Base-by-base conservation (phyloP, 2,329 filamentous ascomycete genomes). In the Ophiostoma sp. region DNA sequence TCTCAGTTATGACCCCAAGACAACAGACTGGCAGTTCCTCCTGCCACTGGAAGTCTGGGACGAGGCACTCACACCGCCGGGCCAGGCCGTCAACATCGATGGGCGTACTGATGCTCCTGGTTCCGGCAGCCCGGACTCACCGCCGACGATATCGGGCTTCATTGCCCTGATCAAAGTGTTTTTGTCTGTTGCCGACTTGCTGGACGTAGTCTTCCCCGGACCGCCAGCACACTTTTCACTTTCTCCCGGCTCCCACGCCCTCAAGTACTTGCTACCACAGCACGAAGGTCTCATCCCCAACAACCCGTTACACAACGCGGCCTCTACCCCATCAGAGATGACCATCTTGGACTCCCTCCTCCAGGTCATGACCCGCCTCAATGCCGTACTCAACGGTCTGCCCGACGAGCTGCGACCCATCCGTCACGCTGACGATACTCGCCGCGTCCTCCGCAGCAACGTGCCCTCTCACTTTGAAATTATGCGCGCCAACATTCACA, bases 401-500 rank as follows among this genome's bases (percentile, higher is more conserved):
- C 63, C 71, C 4, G 71, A 72, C 50, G 63, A 69, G 25, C 63
- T 72, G 63, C 48, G 71, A 17, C 71, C 71, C 8, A 69, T 69
- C 19, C 63, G 71, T 33, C 57, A 64, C 4, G 19, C 61, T 1
- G 50, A 69, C 48, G 52, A 69, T n/a, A 48, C 25, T 12, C 71
- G 48, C 3, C 45, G 63, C 15, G 59, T 72, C 22, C 36, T 59
- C 25, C 33, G 36, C 2, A 52, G 42, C 48, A 52, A 61, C 25
- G 55, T 59, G 7, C 63, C 71, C 15, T 57, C 71, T 9, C 63
- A 72, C n/a, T 77, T 78, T 64, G 76, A 77, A 6, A 76, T 77
- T 42, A 78, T 78, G 78, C 75, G 76, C 64, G 75, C 75, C 19
- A 78, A 78, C 55, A 76, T 78, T 17, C 75, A 78, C 55, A 75